Base-by-base conservation (phyloP, 2,329 filamentous ascomycete genomes). In the Claviceps sp. region DNA sequence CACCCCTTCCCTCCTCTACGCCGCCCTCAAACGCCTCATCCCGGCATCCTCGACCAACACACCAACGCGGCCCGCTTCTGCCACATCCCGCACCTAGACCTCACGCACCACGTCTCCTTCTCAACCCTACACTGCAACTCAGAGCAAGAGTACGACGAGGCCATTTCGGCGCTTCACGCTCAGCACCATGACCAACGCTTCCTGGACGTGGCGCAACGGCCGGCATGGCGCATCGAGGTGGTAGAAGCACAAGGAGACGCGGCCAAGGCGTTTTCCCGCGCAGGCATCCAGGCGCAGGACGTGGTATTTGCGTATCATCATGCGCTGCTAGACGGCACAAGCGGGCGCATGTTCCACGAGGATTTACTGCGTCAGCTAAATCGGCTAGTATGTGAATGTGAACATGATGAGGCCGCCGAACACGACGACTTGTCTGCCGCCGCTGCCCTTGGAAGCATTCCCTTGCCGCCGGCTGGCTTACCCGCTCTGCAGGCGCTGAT, bases 261-360 rank as follows among this genome's bases (percentile, higher is more conserved):
- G 10, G 30, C 10, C 3, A 3, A 34, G 30, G 10, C 30, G 11
- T 34, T 34, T 34, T 34, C 53, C 60, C 5, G 43, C 5, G 47
- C 48, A 8, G 16, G 19, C 41, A 14, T 63, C 5, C 57, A 70
- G 38, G 22, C 63, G 5, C 57, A 71, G 39, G 70, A 78, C 48
- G 54, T 77, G 13, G 56, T 71, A 5, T 76, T 80, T 56, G 65
- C 69, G 5, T 75, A 67, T 38, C 78, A 81, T 55, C 78, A 81
- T 56, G 66, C 70, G 0, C 64, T 81, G 17, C 68, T 69, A 24
- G 78, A 81, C 56, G 78, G 78, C 1, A 64, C 69, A 13, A 71
- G 72, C 56, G 73, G 71, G 0, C 62, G 64, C 30, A 58, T 69
- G 2, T 79, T 82, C 56, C 78, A 81, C 55, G 61, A 67, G 34